These are phyloP conservation scores for Syncephalastrum contaminatum DNA, from an alignment of 371 early-diverging fungal species.

Conservation along the genomic window DNA sequence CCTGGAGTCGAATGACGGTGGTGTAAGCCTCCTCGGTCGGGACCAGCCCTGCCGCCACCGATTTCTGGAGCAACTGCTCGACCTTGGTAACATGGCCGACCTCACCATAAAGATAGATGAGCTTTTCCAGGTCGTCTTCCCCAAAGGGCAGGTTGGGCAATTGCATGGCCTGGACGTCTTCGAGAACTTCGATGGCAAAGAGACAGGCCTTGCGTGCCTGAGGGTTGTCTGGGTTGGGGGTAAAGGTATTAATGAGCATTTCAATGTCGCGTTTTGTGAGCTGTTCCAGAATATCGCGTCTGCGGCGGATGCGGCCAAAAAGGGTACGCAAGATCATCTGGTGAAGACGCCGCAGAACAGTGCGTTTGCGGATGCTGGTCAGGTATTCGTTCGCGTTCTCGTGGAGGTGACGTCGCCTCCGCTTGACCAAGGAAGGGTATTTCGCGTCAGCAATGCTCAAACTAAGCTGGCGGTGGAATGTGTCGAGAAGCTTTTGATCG, in stretches of 20 bases:
- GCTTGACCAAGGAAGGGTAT: too few relatives aligned
- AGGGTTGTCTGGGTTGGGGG: conserved; percentile 8
- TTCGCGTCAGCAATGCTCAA: too few relatives aligned
- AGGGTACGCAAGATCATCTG: conserved; percentile 6
- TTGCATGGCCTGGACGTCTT: conserved; percentile 9
- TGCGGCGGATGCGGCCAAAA: conserved; percentile 2
- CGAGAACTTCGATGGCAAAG: conserved; percentile 8
- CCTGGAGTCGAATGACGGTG: conserved; percentile 26
- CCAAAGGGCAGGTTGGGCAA: conserved; percentile 4
- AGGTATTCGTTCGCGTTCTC: too few relatives aligned
- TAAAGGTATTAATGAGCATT: conserved; percentile 12
- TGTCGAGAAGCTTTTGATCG: too few relatives aligned
- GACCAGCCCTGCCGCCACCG: conserved; percentile 2
- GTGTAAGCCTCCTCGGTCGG: conserved; percentile 24
- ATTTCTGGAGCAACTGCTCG: conserved; percentile 11
- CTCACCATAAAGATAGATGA: conserved; percentile 12
- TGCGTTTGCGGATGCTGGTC: conserved; percentile 6
- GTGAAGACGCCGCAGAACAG: conserved; percentile 8
- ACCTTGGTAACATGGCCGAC: conserved; percentile 16
- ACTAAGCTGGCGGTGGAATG: too few relatives aligned
- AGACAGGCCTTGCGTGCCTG: not conserved
- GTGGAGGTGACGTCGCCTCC: too few relatives aligned
- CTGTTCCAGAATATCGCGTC: conserved; percentile 9
- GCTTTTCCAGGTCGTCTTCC: conserved; percentile 2
- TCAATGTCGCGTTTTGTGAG: conserved; percentile 15